phyloP scores from a whole-genome alignment of 331 rosid genomes.

The Acacia pycnantha region DNA sequence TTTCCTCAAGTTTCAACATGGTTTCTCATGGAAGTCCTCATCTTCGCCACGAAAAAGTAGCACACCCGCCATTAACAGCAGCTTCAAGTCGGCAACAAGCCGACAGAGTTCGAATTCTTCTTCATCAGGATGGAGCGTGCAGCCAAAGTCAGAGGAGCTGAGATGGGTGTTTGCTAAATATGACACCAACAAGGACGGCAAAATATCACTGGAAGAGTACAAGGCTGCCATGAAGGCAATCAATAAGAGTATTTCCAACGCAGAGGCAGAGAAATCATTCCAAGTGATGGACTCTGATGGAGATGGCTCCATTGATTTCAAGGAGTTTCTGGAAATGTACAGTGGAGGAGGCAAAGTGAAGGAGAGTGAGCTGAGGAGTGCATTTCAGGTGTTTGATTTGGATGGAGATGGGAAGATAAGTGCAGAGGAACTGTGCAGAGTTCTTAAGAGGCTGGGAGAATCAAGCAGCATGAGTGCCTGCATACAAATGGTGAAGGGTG shows the following conservation, averaged over 20 bases:
- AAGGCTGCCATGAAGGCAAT: constrained; percentile 50
- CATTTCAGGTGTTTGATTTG: constrained; percentile 68
- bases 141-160: constrained; percentile 53
- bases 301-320: constrained; percentile 66
- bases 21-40: constrained; percentile 32
- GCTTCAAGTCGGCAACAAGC: constrained; percentile 27
- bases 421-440: constrained; percentile 63
- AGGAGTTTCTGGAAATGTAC: constrained; percentile 65
- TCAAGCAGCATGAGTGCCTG: constrained; percentile 53
- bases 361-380: constrained; percentile 51
- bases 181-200: constrained; percentile 72
- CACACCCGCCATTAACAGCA: constrained; percentile 24
- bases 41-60: constrained; percentile 24
- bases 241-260: constrained; percentile 40
- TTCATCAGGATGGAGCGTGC: constrained; percentile 5
- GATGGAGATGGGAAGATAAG: constrained; percentile 83
- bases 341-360: constrained; percentile 37
- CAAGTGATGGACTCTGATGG: constrained; percentile 59
- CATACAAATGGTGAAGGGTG: constrained; percentile 64
- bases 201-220: constrained; percentile 64
- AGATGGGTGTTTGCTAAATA: constrained; percentile 75
- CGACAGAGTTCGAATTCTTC: constrained; percentile 3
- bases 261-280: constrained; percentile 56
- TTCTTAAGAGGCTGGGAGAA: constrained; percentile 70
- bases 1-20: constrained; percentile 38